A percentile compares a stretch with the other conserved stretches of the same genome.
These are phyloP conservation scores for Pseudogymnoascus pannorum DNA, from an alignment of 2,329 filamentous ascomycete genomes.

Conservation along the genomic window DNA sequence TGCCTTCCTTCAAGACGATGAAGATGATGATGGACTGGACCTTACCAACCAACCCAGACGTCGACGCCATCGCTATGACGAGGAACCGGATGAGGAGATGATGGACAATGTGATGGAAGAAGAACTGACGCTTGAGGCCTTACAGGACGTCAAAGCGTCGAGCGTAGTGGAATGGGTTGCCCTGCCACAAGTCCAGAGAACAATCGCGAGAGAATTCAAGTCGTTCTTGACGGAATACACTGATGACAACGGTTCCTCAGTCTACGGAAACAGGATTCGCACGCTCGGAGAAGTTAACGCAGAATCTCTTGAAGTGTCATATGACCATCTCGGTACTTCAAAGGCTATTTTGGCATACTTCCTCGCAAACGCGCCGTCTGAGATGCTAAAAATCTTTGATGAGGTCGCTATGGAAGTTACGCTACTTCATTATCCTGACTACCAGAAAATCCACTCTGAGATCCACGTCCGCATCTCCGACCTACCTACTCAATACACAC, in stretches of 20 bases:
- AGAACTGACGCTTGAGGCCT: constrained; percentile 82
- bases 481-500: constrained; percentile 86
- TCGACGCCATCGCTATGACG: constrained; percentile 84
- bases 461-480: constrained; percentile 97
- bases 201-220: constrained; percentile 95
- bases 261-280: constrained; percentile 89
- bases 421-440: constrained; percentile 92
- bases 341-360: constrained; percentile 96
- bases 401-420: constrained; percentile 95
- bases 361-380: constrained; percentile 88
- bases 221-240: constrained; percentile 94
- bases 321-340: constrained; percentile 79
- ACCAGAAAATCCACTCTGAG: constrained; percentile 93
- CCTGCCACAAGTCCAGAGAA: constrained; percentile 80
- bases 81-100: constrained; percentile 88
- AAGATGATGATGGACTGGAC: constrained; percentile 78
- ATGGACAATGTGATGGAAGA: constrained; percentile 92
- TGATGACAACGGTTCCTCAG: constrained; percentile 79
- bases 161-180: constrained; percentile 95
- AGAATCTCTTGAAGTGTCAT: constrained; percentile 92
- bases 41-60: constrained; percentile 79
- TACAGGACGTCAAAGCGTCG: constrained; percentile 87
- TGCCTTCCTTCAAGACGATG: constrained; percentile 72
- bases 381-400: constrained; percentile 93
- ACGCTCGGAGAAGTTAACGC: constrained; percentile 97